A percentile compares a stretch with the other conserved stretches of the same genome.
Conservation (phyloP, 2,329 filamentous ascomycete species). For the Pestalotiopsis sp. region DNA sequence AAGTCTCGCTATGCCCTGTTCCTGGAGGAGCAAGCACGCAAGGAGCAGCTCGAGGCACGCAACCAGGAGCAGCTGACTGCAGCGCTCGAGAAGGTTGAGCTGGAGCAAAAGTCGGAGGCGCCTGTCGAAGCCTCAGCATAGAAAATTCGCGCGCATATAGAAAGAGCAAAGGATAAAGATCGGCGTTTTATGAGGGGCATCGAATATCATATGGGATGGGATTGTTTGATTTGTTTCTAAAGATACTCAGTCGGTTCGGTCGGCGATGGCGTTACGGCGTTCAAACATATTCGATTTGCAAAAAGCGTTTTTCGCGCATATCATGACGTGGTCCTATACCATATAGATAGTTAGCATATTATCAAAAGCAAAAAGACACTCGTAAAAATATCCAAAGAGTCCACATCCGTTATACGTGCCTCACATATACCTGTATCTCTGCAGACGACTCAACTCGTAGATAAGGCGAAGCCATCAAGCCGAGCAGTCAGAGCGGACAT, state of each 20-base stretch:
- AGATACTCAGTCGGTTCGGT: not conserved
- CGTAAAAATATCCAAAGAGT: not conserved
- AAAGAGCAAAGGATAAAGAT: not conserved
- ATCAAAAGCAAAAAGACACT: not conserved
- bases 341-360: conserved; percentile 6
- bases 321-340: not conserved
- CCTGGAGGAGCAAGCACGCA: conserved; percentile 71
- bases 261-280: conserved; percentile 5
- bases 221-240: not conserved
- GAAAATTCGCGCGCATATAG: not conserved
- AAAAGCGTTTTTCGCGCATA: not conserved
- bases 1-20: conserved; percentile 90
- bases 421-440: not conserved
- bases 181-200: not conserved
- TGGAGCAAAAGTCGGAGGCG: conserved; percentile 11
- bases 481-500: not conserved
- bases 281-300: not conserved
- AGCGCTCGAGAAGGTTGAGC: conserved; percentile 24
- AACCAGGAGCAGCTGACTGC: conserved; percentile 36
- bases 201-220: not conserved
- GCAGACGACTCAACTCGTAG: not conserved
- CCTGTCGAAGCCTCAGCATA: not conserved
- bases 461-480: not conserved
- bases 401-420: not conserved
- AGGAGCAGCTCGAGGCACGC: conserved; percentile 65